Conservation (phyloP, 2,329 filamentous ascomycete genomes). For the Aspergillus aculeatinus region DNA sequence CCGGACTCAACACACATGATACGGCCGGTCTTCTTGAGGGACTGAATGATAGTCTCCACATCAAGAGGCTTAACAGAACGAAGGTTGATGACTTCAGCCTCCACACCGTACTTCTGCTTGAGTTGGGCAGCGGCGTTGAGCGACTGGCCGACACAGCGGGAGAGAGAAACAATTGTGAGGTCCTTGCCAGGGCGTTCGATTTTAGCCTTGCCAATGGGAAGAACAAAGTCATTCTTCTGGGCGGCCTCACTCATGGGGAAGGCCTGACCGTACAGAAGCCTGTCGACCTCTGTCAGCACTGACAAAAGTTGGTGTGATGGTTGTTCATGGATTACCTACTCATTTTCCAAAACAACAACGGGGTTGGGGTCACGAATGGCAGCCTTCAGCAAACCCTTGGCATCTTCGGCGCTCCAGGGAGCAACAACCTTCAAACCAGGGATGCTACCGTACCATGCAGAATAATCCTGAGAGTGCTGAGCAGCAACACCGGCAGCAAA, state of each 20-base stretch:
- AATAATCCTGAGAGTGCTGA: conserved; percentile 99
- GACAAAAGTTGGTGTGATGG: neutral
- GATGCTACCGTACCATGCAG: conserved; percentile 97
- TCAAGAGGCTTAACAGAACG: conserved; percentile 96
- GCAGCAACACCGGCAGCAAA: conserved; percentile 94
- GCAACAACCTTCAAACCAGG: conserved; percentile 95
- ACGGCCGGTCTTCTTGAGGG: conserved; percentile 96
- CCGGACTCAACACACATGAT: conserved; percentile 92
- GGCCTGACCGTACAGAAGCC: conserved; percentile 79
- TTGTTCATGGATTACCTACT: conserved; percentile 48
- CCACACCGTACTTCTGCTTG: conserved; percentile 94
- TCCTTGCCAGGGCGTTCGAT: conserved; percentile 96
- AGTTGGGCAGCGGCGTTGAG: conserved; percentile 84
- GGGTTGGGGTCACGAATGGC: conserved; percentile 98
- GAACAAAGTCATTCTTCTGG: conserved; percentile 92
- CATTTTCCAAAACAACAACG: conserved; percentile 85
- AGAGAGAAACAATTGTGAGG: conserved; percentile 90
- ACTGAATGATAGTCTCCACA: conserved; percentile 91
- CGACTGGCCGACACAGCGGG: conserved; percentile 91
- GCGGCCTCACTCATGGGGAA: conserved; percentile 98
- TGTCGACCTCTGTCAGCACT: conserved; percentile 45
- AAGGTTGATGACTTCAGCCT: conserved; percentile 96
- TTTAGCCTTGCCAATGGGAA: conserved; percentile 98
- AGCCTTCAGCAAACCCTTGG: conserved; percentile 96
- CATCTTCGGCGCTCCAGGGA: conserved; percentile 95